Evolutionary conservation across 352 stramenopile genomes (phyloP).

Genomic region (Pythium biforme): DNA sequence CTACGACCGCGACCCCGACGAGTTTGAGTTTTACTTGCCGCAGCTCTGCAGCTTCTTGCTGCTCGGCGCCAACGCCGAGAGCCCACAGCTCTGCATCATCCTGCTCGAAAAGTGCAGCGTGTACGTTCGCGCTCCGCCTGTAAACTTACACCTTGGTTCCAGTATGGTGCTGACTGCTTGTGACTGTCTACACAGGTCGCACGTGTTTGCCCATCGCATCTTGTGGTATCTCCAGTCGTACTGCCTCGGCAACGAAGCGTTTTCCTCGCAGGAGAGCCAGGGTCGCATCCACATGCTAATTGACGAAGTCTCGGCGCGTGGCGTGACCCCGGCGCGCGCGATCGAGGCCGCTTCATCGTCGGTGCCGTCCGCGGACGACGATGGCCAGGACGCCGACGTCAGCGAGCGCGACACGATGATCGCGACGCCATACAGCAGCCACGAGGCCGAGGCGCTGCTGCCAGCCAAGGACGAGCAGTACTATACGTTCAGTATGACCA

Average conservation of each 20-base stretch:
- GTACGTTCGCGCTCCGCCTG: too few species aligned
- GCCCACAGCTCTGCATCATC: constrained; percentile 61
- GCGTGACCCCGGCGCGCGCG: constrained; percentile 39
- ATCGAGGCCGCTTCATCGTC: constrained; percentile 35
- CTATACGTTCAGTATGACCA: constrained; percentile 52
- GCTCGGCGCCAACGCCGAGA: constrained; percentile 61
- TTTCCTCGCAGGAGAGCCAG: constrained; percentile 49
- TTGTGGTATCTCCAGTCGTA: constrained; percentile 84
- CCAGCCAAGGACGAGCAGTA: constrained; percentile 62
- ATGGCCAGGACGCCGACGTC: background rate
- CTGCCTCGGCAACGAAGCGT: constrained; percentile 60
- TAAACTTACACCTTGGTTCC: too few species aligned
- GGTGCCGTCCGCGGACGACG: constrained; percentile 5
- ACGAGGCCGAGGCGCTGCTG: constrained; percentile 58
- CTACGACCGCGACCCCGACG: constrained; percentile 53
- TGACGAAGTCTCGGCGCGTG: constrained; percentile 68
- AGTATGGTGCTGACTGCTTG: background rate
- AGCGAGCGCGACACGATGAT: background rate
- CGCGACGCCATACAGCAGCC: background rate
- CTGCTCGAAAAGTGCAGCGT: constrained; percentile 77
- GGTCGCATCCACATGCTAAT: constrained; percentile 78
- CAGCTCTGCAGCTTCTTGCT: constrained; percentile 85
- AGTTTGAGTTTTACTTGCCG: constrained; percentile 85
- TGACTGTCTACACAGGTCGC: constrained; percentile 41
- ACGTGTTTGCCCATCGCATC: constrained; percentile 86